Evolutionary conservation across 176 grass and related monocot genomes (phyloP).

Genomic region (Oryza nivara): DNA sequence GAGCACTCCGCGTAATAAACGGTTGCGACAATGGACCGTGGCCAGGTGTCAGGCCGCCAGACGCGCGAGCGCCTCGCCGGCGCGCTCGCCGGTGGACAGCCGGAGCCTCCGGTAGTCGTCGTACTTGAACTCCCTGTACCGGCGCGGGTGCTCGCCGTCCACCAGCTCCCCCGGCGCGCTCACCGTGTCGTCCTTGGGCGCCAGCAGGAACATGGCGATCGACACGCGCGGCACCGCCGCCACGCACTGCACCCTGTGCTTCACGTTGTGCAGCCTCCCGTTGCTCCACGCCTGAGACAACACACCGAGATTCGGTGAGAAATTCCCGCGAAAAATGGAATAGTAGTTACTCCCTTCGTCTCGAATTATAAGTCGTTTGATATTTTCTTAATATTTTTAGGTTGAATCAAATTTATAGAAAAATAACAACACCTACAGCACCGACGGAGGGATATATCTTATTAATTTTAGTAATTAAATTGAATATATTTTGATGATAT

Average conservation of each 20-base stretch:
- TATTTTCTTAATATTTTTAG: too few relatives aligned
- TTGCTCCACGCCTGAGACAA: conserved; percentile 79
- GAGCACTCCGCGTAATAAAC: too few relatives aligned
- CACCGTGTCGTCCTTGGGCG: conserved; percentile 74
- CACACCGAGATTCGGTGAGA: neutral
- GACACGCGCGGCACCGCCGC: conserved; percentile 67
- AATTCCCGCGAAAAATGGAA: too few relatives aligned
- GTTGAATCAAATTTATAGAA: too few relatives aligned
- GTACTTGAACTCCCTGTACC: conserved; percentile 64
- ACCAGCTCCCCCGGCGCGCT: conserved; percentile 59
- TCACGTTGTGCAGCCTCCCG: conserved; percentile 72
- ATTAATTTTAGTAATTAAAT: too few relatives aligned
- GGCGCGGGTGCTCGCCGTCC: conserved; percentile 50
- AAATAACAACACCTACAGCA: too few relatives aligned
- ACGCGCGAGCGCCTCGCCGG: conserved; percentile 67
- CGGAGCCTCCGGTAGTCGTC: conserved; percentile 65
- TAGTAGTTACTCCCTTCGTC: too few relatives aligned
- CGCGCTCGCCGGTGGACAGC: conserved; percentile 52
- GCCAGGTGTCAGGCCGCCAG: conserved; percentile 40
- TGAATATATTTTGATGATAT: too few relatives aligned
- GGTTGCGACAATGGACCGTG: neutral
- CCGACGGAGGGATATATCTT: too few relatives aligned
- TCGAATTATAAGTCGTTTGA: too few relatives aligned
- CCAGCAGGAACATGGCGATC: conserved; percentile 79
- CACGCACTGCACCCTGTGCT: conserved; percentile 78